phyloP scores from a whole-genome alignment of 1,139 yeast species.

The Williopsis jadinii region DNA sequence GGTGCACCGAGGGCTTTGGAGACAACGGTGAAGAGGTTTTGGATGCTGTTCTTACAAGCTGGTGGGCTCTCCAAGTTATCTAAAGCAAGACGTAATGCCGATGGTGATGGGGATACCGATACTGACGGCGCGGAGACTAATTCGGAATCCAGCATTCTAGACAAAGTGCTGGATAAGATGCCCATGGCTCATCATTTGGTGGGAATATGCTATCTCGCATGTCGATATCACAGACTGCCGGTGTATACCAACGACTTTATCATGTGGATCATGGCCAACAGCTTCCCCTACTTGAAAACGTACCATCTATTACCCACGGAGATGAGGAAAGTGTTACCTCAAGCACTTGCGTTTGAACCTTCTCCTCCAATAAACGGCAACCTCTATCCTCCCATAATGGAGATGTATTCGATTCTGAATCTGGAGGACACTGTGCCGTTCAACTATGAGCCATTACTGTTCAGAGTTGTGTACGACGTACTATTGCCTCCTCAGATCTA shows the following conservation, averaged over 20 bases:
- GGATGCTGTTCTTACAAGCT: constrained; percentile 32
- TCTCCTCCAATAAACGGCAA: too few species aligned
- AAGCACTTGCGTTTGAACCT: neutral
- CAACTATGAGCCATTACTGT: constrained; percentile 31
- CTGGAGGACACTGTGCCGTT: constrained; percentile 14
- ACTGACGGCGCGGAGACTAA: too few species aligned
- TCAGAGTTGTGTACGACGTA: constrained; percentile 26
- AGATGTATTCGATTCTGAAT: too few species aligned
- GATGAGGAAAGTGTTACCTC: neutral
- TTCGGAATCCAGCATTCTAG: too few species aligned
- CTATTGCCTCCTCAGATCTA: constrained; percentile 30
- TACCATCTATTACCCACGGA: constrained; percentile 27
- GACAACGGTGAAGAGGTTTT: constrained; percentile 39
- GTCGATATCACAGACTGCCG: constrained; percentile 33
- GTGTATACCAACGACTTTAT: constrained; percentile 33
- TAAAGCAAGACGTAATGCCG: neutral
- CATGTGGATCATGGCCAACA: constrained; percentile 26
- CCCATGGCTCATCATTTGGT: constrained; percentile 26
- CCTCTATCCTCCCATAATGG: too few species aligned
- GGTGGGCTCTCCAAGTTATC: too few species aligned
- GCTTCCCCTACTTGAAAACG: constrained; percentile 34
- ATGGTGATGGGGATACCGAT: too few species aligned
- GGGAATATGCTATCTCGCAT: constrained; percentile 33
- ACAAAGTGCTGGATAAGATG: neutral
- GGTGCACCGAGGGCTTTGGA: constrained; percentile 32